These are phyloP conservation scores for Penicillium sp. DNA, from an alignment of 2,329 filamentous ascomycete species.

Conservation along the genomic window DNA sequence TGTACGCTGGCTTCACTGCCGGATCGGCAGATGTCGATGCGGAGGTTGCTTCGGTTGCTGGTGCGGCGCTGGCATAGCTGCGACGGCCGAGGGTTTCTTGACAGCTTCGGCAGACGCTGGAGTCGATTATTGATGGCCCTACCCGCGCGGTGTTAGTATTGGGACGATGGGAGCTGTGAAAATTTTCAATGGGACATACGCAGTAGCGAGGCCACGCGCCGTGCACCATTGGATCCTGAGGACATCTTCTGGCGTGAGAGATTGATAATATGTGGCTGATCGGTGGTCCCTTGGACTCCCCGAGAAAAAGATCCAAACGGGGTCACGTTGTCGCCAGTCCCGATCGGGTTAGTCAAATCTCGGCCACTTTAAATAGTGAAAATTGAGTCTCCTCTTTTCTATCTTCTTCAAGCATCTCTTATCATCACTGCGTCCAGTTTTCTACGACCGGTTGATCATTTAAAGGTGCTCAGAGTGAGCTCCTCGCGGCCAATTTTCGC, in stretches of 20 bases:
- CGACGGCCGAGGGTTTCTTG: constrained; percentile 41
- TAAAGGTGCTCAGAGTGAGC: constrained; percentile 76
- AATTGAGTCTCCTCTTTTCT: constrained; percentile 31
- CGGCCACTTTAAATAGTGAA: constrained; percentile 28
- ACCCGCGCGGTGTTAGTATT: constrained; percentile 16
- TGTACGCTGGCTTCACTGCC: constrained; percentile 40
- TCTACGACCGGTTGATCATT: constrained; percentile 88
- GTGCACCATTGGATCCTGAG: constrained; percentile 41
- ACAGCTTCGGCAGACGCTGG: constrained; percentile 44
- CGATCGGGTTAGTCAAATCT: constrained; percentile 22
- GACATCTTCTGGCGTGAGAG: constrained; percentile 33
- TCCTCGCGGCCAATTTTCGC: constrained; percentile 88
- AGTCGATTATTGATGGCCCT: constrained; percentile 40
- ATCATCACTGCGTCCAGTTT: constrained; percentile 76
- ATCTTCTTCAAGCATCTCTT: constrained; percentile 71
- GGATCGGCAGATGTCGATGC: constrained; percentile 31
- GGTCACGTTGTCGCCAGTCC: constrained; percentile 36
- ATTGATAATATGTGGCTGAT: constrained; percentile 9
- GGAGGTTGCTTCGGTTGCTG: constrained; percentile 35
- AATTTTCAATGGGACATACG: constrained; percentile 30
- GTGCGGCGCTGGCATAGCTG: constrained; percentile 40
- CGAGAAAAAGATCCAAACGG: constrained; percentile 39
- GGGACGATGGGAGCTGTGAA: background rate
- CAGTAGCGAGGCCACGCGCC: constrained; percentile 40
- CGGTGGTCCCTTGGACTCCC: constrained; percentile 19